Conservation (phyloP, 1,284 basidiomycete species). For the Trametes hirsuta region DNA sequence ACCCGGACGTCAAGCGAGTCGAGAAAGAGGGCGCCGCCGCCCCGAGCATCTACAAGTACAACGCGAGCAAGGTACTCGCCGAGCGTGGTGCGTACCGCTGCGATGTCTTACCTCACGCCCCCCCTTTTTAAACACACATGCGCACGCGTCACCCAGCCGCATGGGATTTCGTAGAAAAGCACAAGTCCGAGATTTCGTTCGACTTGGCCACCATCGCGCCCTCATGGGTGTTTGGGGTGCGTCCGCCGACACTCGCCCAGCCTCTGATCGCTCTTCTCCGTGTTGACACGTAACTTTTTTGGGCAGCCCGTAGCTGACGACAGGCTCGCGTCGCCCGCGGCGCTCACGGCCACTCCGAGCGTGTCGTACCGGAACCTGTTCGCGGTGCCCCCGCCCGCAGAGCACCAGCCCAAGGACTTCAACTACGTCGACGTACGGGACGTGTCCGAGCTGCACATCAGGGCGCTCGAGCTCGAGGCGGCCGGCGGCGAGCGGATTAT, state of each 20-base stretch:
- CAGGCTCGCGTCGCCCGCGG: neutral
- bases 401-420: neutral
- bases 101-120: too few relatives aligned
- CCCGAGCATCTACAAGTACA: constrained; percentile 46
- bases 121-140: neutral
- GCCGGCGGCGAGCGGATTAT: constrained; percentile 58
- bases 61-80: constrained; percentile 68
- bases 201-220: constrained; percentile 27
- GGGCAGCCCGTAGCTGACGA: neutral
- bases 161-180: constrained; percentile 46
- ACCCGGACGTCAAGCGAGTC: constrained; percentile 50
- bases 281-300: neutral
- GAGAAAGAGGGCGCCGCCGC: constrained; percentile 56
- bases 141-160: constrained; percentile 36
- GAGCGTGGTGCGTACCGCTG: constrained; percentile 41
- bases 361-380: constrained; percentile 10
- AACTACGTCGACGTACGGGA: constrained; percentile 63
- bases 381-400: constrained; percentile 29
- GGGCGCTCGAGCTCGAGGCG: constrained; percentile 48
- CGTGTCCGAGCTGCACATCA: constrained; percentile 55
- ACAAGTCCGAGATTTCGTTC: constrained; percentile 22
- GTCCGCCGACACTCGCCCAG: neutral
- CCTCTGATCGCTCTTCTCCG: neutral
- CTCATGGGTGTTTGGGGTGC: constrained; percentile 14
- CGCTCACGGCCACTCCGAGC: constrained; percentile 10